Evolutionary conservation across 805 yeast species (phyloP).

Genomic region (Teunomyces atbi): DNA sequence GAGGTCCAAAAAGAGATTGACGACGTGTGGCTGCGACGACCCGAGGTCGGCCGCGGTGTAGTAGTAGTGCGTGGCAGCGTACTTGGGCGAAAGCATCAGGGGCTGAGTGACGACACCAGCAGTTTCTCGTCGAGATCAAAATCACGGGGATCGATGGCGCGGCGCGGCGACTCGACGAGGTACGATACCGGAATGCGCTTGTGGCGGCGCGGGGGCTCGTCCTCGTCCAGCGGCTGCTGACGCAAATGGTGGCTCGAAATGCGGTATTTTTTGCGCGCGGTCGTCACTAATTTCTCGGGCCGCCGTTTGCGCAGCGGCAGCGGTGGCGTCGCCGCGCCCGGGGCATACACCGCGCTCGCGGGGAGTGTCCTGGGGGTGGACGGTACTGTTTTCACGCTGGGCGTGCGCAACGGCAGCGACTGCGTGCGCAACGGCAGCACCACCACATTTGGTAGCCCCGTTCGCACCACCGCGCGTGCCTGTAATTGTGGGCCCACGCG

Average conservation of each 20-base stretch:
- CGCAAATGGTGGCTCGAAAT: not conserved
- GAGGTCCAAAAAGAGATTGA: conserved; percentile 72
- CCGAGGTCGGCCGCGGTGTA: conserved; percentile 19
- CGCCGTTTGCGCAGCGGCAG: not conserved
- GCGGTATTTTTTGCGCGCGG: not conserved
- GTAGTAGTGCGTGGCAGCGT: conserved; percentile 36
- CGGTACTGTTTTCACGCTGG: not conserved
- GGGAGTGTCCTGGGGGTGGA: no score
- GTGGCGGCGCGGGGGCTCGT: not conserved
- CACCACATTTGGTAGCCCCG: no score
- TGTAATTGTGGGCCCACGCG: no score
- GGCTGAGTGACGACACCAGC: not conserved
- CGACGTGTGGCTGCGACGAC: conserved; percentile 34
- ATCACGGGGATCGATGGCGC: not conserved
- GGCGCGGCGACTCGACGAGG: no score
- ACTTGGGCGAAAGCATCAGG: conserved; percentile 43
- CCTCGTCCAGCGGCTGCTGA: not conserved
- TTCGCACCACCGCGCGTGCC: no score
- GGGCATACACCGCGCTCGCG: not conserved
- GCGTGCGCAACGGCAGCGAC: not conserved
- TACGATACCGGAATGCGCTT: not conserved
- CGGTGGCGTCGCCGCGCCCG: no score
- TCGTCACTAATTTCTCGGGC: not conserved
- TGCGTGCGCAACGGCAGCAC: no score
- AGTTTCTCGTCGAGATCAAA: conserved; percentile 2